Percentiles rank a stretch among this genome's conserved stretches.
Evolutionary conservation across 805 yeast genomes (phyloP).

Genomic region (Nakazawaea peltata): DNA sequence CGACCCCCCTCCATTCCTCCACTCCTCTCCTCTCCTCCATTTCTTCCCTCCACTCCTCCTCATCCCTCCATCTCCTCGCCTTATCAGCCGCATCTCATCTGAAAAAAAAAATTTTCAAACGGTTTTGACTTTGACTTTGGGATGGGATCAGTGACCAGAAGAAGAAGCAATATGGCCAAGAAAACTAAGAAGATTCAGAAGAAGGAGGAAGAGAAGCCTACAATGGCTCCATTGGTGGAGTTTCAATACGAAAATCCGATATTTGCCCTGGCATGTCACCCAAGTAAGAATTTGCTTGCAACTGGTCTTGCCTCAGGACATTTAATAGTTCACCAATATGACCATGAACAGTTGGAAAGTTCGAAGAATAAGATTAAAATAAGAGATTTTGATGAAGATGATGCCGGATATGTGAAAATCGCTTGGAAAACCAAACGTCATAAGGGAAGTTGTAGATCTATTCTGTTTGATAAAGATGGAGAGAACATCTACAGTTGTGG

Average conservation of each 20-base stretch:
- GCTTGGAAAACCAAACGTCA: slow-evolving; percentile 87
- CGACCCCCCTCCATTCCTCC: no score
- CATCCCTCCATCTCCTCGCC: no score
- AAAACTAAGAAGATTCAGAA: slow-evolving; percentile 8
- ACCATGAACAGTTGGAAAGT: slow-evolving; percentile 34
- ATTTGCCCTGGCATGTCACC: slow-evolving; percentile 77
- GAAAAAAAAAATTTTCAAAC: neutral
- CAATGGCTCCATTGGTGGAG: slow-evolving; percentile 35
- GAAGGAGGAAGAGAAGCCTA: slow-evolving; percentile 19
- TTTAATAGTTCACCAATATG: slow-evolving; percentile 53
- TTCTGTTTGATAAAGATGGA: slow-evolving; percentile 59
- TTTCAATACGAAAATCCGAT: slow-evolving; percentile 50
- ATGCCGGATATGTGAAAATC: slow-evolving; percentile 19
- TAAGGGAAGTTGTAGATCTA: slow-evolving; percentile 76
- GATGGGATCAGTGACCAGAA: no score
- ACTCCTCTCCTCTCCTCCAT: no score
- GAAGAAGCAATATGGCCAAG: slow-evolving; percentile 9
- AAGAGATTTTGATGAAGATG: slow-evolving; percentile 16
- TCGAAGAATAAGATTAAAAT: slow-evolving; percentile 12
- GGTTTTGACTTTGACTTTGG: no score
- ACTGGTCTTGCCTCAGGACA: slow-evolving; percentile 82
- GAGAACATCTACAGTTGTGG: slow-evolving; percentile 63
- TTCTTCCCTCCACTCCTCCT: no score
- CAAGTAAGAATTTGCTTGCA: slow-evolving; percentile 52
- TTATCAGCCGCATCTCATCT: no score